Evolutionary conservation across 768 basidiomycete species (phyloP).

Genomic region (Exidia glandulosa): DNA sequence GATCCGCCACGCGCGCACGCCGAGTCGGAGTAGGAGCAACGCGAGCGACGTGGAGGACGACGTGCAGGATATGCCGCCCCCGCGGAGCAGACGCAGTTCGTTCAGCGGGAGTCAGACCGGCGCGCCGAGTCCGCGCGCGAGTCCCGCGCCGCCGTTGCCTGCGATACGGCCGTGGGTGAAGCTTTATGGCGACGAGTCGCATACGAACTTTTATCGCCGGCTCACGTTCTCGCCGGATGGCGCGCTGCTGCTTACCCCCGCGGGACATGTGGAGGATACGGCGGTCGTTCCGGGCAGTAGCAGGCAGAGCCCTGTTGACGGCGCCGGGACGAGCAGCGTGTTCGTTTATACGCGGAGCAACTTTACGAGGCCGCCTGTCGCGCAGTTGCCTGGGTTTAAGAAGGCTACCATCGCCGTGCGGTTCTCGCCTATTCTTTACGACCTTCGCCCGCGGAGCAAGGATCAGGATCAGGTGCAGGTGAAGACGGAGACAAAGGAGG

Average conservation of each 20-base stretch:
- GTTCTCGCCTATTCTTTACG: constrained; percentile 89
- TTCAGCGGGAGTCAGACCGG: constrained; percentile 74
- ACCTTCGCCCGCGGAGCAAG: constrained; percentile 50
- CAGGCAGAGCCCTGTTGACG: constrained; percentile 1
- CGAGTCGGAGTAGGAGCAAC: constrained; percentile 63
- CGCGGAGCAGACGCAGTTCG: constrained; percentile 46
- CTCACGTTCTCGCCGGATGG: constrained; percentile 94
- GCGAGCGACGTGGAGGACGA: constrained; percentile 43
- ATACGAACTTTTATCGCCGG: constrained; percentile 90
- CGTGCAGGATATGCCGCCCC: constrained; percentile 37
- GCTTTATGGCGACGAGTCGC: constrained; percentile 91
- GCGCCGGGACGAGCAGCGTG: constrained; percentile 34
- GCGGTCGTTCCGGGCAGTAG: constrained; percentile 41
- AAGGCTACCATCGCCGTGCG: constrained; percentile 89
- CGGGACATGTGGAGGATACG: constrained; percentile 94
- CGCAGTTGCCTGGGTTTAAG: constrained; percentile 91
- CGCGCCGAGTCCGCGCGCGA: constrained; percentile 56
- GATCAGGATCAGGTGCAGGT: constrained; percentile 17
- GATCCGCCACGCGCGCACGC: constrained; percentile 59
- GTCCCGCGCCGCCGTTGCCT: constrained; percentile 86
- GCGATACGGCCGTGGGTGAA: constrained; percentile 81
- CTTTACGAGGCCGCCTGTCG: constrained; percentile 85
- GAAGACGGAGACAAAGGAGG: constrained; percentile 43
- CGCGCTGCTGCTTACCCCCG: constrained; percentile 84
- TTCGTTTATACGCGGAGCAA: constrained; percentile 96